Evolutionary conservation across 202 grass and related monocot genomes (phyloP).

Genomic region (Dendrocalamus latiflorus): DNA sequence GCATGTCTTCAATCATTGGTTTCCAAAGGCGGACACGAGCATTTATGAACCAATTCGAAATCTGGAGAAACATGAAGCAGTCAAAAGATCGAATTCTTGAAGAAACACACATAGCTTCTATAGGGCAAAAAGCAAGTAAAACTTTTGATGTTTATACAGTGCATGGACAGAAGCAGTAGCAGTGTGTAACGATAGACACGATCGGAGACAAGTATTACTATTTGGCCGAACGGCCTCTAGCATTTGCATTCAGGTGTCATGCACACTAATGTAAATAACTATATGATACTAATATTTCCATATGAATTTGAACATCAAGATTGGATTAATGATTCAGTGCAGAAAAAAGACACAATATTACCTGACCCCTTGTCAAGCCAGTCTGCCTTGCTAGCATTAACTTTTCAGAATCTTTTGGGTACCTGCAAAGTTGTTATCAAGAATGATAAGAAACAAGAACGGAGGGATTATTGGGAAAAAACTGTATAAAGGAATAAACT

Average conservation of each 20-base stretch:
- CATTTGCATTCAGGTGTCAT: background rate
- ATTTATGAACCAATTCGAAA: constrained; percentile 89
- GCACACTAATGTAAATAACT: background rate
- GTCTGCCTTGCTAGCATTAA: constrained; percentile 77
- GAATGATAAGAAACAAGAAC: background rate
- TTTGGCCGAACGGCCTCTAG: background rate
- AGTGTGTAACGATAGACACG: background rate
- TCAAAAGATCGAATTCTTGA: background rate
- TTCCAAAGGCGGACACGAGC: constrained; percentile 82
- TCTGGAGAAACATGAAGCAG: constrained; percentile 26
- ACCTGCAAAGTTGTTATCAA: constrained; percentile 32
- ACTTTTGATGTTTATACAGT: background rate
- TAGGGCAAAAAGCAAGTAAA: background rate
- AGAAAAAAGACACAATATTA: constrained; percentile 20
- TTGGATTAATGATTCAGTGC: background rate
- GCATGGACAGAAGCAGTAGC: background rate
- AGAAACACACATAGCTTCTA: background rate
- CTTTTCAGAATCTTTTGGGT: constrained; percentile 87
- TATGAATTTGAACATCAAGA: background rate
- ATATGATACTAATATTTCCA: background rate
- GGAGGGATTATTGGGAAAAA: background rate
- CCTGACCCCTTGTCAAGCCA: constrained; percentile 78
- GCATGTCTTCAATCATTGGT: constrained; percentile 84
- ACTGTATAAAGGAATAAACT: background rate
- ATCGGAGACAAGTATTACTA: background rate